Evolutionary conservation across 2,329 filamentous ascomycete species (phyloP).

Genomic region (Ophiostoma angusticollis): DNA sequence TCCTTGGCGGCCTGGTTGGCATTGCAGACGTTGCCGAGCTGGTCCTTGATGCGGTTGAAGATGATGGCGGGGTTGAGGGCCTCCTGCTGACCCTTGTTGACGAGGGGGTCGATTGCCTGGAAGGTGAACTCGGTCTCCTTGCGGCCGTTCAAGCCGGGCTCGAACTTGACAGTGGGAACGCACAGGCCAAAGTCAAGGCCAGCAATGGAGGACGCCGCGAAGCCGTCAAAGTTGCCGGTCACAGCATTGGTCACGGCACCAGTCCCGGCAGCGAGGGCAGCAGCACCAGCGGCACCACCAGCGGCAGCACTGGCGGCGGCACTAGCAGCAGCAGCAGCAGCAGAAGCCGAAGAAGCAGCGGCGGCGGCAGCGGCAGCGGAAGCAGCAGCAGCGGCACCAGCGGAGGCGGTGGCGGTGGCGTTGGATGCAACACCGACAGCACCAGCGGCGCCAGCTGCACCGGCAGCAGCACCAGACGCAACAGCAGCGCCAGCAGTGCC

Average conservation of each 20-base stretch:
- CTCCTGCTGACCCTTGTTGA: slow-evolving; percentile 51
- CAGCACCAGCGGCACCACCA: neutral
- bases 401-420: slow-evolving; percentile 1
- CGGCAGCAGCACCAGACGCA: slow-evolving; percentile 19
- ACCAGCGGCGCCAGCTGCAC: slow-evolving; percentile 21
- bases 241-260: slow-evolving; percentile 4
- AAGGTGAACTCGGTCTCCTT: slow-evolving; percentile 50
- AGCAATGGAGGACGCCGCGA: slow-evolving; percentile 13
- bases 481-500: slow-evolving; percentile 22
- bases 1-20: slow-evolving; percentile 47
- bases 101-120: slow-evolving; percentile 49
- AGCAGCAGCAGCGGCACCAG: neutral
- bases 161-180: slow-evolving; percentile 44
- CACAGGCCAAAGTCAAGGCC: slow-evolving; percentile 39
- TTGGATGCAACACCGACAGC: slow-evolving; percentile 18
- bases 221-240: no score
- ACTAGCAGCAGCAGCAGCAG: neutral
- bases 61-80: slow-evolving; percentile 62
- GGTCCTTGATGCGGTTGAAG: slow-evolving; percentile 58
- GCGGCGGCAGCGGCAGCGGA: neutral
- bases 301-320: neutral
- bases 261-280: neutral
- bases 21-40: slow-evolving; percentile 52
- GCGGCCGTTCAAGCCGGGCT: slow-evolving; percentile 44
- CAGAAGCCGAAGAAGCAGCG: neutral